Evolutionary conservation across 2,329 filamentous ascomycete genomes (phyloP).

Genomic region (Cadophora sp.): DNA sequence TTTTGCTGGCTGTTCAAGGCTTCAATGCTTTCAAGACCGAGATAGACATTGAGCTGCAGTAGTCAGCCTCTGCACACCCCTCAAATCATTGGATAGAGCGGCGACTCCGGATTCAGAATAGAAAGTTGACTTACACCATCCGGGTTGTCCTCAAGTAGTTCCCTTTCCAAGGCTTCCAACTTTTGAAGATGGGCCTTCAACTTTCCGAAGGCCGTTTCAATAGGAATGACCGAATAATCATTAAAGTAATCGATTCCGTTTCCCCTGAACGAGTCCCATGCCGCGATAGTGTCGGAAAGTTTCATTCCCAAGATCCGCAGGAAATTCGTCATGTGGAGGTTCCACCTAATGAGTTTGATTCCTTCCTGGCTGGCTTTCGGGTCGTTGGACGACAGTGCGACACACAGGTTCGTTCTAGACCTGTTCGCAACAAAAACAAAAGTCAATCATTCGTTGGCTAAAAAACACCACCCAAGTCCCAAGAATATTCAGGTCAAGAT

Average conservation of each 20-base stretch:
- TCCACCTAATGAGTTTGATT: background rate
- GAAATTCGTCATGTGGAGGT: background rate
- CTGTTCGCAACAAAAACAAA: background rate
- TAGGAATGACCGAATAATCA: background rate
- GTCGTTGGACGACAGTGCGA: background rate
- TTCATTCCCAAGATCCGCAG: background rate
- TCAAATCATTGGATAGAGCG: background rate
- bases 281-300: slow-evolving; percentile 1
- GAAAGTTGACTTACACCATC: slow-evolving; percentile 21
- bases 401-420: background rate
- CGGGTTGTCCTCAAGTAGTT: slow-evolving; percentile 13
- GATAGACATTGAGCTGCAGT: slow-evolving; percentile 11
- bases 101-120: background rate
- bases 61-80: slow-evolving; percentile 3
- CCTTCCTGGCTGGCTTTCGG: background rate
- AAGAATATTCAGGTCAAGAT: no score
- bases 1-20: slow-evolving; percentile 15
- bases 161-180: background rate
- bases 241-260: slow-evolving; percentile 1
- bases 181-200: slow-evolving; percentile 2
- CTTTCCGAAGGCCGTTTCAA: background rate
- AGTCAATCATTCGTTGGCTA: background rate
- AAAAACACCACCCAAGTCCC: background rate
- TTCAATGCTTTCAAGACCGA: slow-evolving; percentile 18
- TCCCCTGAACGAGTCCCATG: background rate